phyloP scores from a whole-genome alignment of 306 rosid genomes.

The Dryas octopetala region DNA sequence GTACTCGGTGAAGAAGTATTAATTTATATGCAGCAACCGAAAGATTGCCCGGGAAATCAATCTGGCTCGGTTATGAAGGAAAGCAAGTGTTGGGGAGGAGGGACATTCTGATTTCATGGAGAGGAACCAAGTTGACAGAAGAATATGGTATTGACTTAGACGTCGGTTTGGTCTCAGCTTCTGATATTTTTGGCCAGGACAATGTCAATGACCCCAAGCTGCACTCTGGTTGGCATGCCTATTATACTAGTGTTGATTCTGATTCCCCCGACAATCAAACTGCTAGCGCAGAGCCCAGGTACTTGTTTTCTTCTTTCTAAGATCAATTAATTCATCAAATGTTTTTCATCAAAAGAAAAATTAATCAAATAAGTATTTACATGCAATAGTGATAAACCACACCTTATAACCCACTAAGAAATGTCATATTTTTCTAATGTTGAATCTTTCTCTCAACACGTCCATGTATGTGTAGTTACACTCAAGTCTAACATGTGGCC shows the following conservation, averaged over 20 bases:
- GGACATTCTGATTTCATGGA: conserved; percentile 70
- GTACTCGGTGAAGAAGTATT: conserved; percentile 44
- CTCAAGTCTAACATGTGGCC: no score
- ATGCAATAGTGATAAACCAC: no score
- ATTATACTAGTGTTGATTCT: conserved; percentile 1
- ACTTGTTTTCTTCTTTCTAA: neutral
- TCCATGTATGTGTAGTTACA: no score
- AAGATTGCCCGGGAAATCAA: conserved; percentile 59
- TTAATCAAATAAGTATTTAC: no score
- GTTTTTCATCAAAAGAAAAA: no score
- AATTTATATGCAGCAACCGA: conserved; percentile 32
- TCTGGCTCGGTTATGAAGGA: conserved; percentile 56
- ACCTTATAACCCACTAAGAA: no score
- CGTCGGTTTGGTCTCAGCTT: neutral
- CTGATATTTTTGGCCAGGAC: conserved; percentile 1
- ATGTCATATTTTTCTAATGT: no score
- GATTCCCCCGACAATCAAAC: neutral
- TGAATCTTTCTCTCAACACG: no score
- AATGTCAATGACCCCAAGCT: neutral
- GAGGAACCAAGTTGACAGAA: conserved; percentile 52
- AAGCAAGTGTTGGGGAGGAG: conserved; percentile 58
- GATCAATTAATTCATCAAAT: no score
- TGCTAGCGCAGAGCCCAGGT: conserved; percentile 24
- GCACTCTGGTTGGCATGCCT: conserved; percentile 17
- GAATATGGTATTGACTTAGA: conserved; percentile 44